These are phyloP conservation scores for Oryza longistaminata DNA, from an alignment of 176 grass and related monocot species.

Conservation along the genomic window DNA sequence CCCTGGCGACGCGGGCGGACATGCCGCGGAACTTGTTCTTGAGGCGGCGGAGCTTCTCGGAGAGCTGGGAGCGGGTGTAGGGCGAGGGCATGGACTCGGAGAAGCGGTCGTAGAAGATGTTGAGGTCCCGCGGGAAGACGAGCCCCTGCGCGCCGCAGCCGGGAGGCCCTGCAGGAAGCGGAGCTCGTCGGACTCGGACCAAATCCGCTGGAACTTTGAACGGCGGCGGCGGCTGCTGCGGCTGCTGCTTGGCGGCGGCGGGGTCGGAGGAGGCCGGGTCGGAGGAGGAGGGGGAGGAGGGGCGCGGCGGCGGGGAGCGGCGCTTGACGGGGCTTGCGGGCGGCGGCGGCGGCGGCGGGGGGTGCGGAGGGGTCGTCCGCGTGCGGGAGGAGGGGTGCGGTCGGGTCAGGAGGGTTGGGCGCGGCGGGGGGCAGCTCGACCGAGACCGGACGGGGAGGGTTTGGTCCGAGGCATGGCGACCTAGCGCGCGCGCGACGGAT, in stretches of 20 bases:
- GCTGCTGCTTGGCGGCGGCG: not conserved
- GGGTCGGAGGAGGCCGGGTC: constrained; percentile 41
- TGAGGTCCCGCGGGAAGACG: constrained; percentile 87
- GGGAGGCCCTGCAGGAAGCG: constrained; percentile 79
- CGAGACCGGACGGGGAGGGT: constrained; percentile 36
- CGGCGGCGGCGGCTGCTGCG: constrained; percentile 45
- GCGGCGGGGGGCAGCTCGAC: constrained; percentile 32
- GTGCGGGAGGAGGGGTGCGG: constrained; percentile 44
- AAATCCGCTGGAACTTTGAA: constrained; percentile 93
- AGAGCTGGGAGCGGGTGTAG: constrained; percentile 90
- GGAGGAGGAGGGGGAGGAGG: constrained; percentile 42
- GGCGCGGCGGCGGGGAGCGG: constrained; percentile 57
- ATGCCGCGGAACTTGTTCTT: constrained; percentile 75
- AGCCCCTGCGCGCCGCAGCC: constrained; percentile 91
- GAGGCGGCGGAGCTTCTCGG: constrained; percentile 92
- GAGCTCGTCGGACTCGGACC: constrained; percentile 84
- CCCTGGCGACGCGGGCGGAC: constrained; percentile 56
- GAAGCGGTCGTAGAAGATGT: constrained; percentile 96
- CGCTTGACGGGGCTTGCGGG: constrained; percentile 98
- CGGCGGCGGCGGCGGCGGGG: not conserved
- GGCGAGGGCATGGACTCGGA: constrained; percentile 87
- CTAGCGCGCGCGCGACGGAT: constrained; percentile 30
- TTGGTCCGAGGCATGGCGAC: constrained; percentile 63
- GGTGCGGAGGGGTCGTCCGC: not conserved
- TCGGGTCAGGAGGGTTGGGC: constrained; percentile 51